Conservation (phyloP, 23 red algal species). For the Chondrus crispus region DNA sequence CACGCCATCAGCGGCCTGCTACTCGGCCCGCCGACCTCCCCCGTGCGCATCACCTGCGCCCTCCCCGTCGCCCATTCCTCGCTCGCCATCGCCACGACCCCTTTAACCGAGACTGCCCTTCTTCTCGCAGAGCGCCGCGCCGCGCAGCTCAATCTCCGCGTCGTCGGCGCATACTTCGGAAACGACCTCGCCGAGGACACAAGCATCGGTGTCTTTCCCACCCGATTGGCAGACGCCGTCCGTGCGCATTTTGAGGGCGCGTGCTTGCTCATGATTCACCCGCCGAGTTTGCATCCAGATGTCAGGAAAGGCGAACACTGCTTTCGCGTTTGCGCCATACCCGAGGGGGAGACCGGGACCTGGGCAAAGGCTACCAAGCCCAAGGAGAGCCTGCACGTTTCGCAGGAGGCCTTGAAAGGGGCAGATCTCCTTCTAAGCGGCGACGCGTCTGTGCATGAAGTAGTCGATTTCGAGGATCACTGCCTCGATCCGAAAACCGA, state of each 20-base stretch:
- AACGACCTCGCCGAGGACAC: constrained; percentile 33
- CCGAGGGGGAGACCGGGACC: not conserved
- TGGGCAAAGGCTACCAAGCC: not conserved
- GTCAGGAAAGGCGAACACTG: not conserved
- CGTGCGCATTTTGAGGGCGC: not conserved
- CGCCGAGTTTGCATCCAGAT: not conserved
- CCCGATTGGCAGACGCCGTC: constrained; percentile 20
- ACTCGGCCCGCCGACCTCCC: not conserved
- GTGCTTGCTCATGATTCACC: constrained; percentile 26
- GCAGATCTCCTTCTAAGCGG: not conserved
- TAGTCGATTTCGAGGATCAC: constrained; percentile 64
- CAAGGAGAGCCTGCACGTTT: not conserved
- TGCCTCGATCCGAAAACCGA: constrained; percentile 32
- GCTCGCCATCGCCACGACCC: constrained; percentile 25
- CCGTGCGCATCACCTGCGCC: not conserved
- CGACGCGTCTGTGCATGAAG: not conserved
- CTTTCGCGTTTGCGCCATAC: constrained; percentile 3
- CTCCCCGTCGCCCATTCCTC: constrained; percentile 36
- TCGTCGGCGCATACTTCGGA: constrained; percentile 52
- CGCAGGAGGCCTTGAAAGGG: not conserved
- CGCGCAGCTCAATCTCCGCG: not conserved
- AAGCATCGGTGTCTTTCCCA: not conserved
- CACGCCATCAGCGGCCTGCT: constrained; percentile 26
- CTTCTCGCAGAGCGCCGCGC: constrained; percentile 17
- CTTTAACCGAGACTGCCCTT: constrained; percentile 36